These are phyloP conservation scores for Talaromyces sp. DNA, from an alignment of 2,329 filamentous ascomycete genomes.

Conservation along the genomic window DNA sequence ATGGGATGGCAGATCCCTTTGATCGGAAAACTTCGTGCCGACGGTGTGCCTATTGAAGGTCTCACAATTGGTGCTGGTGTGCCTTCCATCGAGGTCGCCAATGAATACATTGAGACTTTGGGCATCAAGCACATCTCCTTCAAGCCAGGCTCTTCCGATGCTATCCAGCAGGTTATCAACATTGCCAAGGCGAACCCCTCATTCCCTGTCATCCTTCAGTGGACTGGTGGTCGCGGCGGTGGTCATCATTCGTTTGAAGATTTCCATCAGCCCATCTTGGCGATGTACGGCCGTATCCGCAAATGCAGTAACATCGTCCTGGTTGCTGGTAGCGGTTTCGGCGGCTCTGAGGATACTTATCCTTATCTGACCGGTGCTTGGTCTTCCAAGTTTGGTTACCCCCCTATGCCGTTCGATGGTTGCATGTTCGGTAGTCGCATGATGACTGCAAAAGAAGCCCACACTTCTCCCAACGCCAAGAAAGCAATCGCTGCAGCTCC, in stretches of 20 bases:
- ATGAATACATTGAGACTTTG: conserved; percentile 90
- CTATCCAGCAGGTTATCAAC: conserved; percentile 85
- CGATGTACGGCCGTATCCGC: conserved; percentile 87
- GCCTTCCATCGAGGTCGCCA: conserved; percentile 86
- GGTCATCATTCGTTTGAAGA: conserved; percentile 95
- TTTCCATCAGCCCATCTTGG: conserved; percentile 86
- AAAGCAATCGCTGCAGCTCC: conserved; percentile 84
- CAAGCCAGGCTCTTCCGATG: conserved; percentile 87
- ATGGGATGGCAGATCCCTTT: conserved; percentile 93
- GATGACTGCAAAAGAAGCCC: conserved; percentile 91
- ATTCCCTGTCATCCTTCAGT: conserved; percentile 91
- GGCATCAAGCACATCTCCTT: conserved; percentile 91
- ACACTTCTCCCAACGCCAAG: conserved; percentile 84
- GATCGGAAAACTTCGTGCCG: conserved; percentile 72
- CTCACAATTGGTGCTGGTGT: conserved; percentile 91
- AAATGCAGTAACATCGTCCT: conserved; percentile 83
- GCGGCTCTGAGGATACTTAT: conserved; percentile 84
- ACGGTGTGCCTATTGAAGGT: conserved; percentile 88
- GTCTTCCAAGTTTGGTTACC: conserved; percentile 83
- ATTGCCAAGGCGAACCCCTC: conserved; percentile 91
- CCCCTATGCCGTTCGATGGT: conserved; percentile 91
- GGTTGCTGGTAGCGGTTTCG: conserved; percentile 88
- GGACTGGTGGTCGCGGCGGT: conserved; percentile 91
- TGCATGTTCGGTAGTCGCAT: conserved; percentile 87
- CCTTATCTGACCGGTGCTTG: conserved; percentile 87